A percentile compares a stretch with the other conserved stretches of the same genome.
Conservation (phyloP, 768 basidiomycete genomes). For the Gymnopilus junonius region DNA sequence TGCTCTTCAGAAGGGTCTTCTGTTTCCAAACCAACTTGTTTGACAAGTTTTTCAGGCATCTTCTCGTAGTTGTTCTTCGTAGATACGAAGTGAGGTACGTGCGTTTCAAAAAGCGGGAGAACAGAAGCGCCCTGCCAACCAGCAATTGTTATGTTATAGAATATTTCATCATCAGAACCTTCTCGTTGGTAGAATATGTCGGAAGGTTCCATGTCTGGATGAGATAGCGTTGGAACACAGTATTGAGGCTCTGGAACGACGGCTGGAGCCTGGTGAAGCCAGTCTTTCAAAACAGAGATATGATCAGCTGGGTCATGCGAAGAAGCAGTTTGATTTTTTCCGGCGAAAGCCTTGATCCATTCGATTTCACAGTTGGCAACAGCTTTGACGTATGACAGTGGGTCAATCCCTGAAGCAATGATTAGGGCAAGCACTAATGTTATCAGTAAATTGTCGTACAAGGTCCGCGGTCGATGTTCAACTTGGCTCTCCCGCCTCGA, state of each 20-base stretch:
- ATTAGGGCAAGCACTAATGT: not conserved
- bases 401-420: not conserved
- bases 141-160: not conserved
- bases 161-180: not conserved
- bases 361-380: slow-evolving; percentile 11
- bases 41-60: not conserved
- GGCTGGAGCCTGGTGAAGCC: not conserved
- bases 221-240: not conserved
- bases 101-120: slow-evolving; percentile 7
- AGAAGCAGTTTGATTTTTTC: not conserved
- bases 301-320: not conserved
- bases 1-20: not conserved
- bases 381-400: slow-evolving; percentile 6
- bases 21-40: not conserved
- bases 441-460: not conserved
- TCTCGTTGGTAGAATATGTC: slow-evolving; percentile 1
- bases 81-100: not conserved
- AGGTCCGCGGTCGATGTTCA: slow-evolving; percentile 12
- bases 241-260: not conserved
- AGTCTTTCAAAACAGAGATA: slow-evolving; percentile 4
- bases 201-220: slow-evolving; percentile 6
- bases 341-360: slow-evolving; percentile 6
- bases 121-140: slow-evolving; percentile 15
- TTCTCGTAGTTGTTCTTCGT: not conserved
- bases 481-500: slow-evolving; percentile 1